A percentile compares a stretch with the other conserved stretches of the same genome.
These are phyloP conservation scores for Marasmius fiardii DNA, from an alignment of 1,284 basidiomycete genomes.

Conservation along the genomic window DNA sequence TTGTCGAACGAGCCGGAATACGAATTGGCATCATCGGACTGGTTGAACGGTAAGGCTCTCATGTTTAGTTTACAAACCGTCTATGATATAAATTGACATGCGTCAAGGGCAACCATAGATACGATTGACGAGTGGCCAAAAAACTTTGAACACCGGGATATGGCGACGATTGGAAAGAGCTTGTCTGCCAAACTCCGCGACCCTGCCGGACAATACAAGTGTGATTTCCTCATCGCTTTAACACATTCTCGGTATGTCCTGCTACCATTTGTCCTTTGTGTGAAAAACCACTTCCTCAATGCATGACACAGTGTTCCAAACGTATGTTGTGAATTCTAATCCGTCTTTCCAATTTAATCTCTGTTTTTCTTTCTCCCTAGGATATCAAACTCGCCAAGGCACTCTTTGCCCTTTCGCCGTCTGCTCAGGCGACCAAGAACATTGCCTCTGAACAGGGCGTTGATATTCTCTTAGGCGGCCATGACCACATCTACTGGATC, in stretches of 20 bases:
- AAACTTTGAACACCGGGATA: slow-evolving; percentile 51
- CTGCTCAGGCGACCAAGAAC: slow-evolving; percentile 28
- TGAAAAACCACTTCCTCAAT: too few relatives aligned
- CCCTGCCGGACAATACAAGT: slow-evolving; percentile 49
- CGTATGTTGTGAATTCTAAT: slow-evolving; percentile 34
- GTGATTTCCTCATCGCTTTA: slow-evolving; percentile 63
- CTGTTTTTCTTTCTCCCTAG: too few relatives aligned
- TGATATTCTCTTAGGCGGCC: slow-evolving; percentile 68
- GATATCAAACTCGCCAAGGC: slow-evolving; percentile 40
- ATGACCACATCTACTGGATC: slow-evolving; percentile 67
- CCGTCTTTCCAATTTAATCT: slow-evolving; percentile 54
- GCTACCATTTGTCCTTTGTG: not conserved
- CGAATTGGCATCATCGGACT: slow-evolving; percentile 64
- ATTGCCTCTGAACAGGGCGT: slow-evolving; percentile 51
- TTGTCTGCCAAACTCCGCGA: slow-evolving; percentile 60
- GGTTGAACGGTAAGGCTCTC: slow-evolving; percentile 55
- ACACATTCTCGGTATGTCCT: slow-evolving; percentile 55
- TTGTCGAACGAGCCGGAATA: slow-evolving; percentile 52
- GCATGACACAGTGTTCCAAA: slow-evolving; percentile 45
- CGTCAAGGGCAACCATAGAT: slow-evolving; percentile 50
- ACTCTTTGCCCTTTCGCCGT: slow-evolving; percentile 39
- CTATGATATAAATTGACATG: not conserved
- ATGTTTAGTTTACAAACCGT: not conserved
- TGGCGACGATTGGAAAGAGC: slow-evolving; percentile 45
- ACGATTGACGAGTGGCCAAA: slow-evolving; percentile 67